phyloP scores from a whole-genome alignment of 2,329 filamentous ascomycete species.

The Teratosphaeria epicoccoides region DNA sequence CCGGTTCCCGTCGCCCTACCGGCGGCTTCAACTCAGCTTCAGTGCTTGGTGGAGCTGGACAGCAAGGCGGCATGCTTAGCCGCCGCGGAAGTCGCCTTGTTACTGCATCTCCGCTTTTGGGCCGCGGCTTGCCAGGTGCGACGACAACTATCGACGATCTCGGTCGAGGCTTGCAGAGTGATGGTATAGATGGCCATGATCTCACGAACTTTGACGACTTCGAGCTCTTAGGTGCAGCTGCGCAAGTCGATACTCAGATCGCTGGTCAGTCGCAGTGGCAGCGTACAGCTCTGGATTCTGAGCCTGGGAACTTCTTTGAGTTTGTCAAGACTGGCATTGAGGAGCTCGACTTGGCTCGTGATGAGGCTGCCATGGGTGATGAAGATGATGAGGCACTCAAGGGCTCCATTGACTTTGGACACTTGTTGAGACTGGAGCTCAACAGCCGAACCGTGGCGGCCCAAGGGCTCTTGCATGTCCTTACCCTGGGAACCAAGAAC shows the following conservation, averaged over 20 bases:
- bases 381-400: slow-evolving; percentile 20
- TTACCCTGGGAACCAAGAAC: slow-evolving; percentile 48
- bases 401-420: slow-evolving; percentile 52
- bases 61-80: slow-evolving; percentile 20
- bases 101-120: slow-evolving; percentile 51
- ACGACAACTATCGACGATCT: slow-evolving; percentile 8
- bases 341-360: slow-evolving; percentile 14
- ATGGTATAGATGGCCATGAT: slow-evolving; percentile 4
- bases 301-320: slow-evolving; percentile 52
- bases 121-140: slow-evolving; percentile 28
- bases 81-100: slow-evolving; percentile 44
- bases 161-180: slow-evolving; percentile 8
- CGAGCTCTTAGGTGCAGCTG: slow-evolving; percentile 36
- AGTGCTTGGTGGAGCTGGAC: slow-evolving; percentile 15
- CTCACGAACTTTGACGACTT: slow-evolving; percentile 29
- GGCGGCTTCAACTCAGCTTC: slow-evolving; percentile 28
- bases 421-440: slow-evolving; percentile 51
- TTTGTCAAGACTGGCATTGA: slow-evolving; percentile 44
- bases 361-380: slow-evolving; percentile 16
- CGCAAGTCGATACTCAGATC: slow-evolving; percentile 40
- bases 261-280: slow-evolving; percentile 40
- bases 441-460: slow-evolving; percentile 53
- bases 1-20: slow-evolving; percentile 31
- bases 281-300: slow-evolving; percentile 44
- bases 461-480: slow-evolving; percentile 65